These are phyloP conservation scores for Cyberlindnera maritima DNA, from an alignment of 805 yeast genomes.

Conservation along the genomic window DNA sequence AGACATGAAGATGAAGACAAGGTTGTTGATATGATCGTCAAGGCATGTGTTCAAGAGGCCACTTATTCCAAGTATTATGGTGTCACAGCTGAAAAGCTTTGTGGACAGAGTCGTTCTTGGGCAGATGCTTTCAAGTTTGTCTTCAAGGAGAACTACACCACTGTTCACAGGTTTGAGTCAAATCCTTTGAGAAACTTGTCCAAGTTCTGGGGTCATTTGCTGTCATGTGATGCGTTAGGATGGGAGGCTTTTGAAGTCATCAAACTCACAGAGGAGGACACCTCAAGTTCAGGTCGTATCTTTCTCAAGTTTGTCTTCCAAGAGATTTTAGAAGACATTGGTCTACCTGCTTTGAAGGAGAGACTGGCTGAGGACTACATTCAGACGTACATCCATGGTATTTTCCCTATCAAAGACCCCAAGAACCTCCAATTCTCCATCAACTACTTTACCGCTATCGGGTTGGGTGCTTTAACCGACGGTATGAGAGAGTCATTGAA, in stretches of 20 bases:
- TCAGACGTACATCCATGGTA: constrained; percentile 46
- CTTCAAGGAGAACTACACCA: constrained; percentile 55
- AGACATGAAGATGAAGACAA: constrained; percentile 43
- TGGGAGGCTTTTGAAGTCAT: constrained; percentile 59
- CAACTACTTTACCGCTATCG: constrained; percentile 91
- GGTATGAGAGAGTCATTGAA: constrained; percentile 61
- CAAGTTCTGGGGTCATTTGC: constrained; percentile 79
- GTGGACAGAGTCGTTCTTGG: constrained; percentile 56
- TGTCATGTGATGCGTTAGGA: constrained; percentile 66
- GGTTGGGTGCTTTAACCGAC: constrained; percentile 80
- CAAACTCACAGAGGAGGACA: constrained; percentile 62
- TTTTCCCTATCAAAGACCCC: constrained; percentile 59
- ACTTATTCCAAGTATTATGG: constrained; percentile 87
- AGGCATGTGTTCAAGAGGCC: constrained; percentile 81
- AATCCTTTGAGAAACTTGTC: constrained; percentile 76
- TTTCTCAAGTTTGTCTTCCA: constrained; percentile 78
- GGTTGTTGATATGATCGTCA: constrained; percentile 69
- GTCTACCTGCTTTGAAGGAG: constrained; percentile 46
- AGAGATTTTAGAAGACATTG: constrained; percentile 76
- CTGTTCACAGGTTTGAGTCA: constrained; percentile 66
- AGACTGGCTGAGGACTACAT: constrained; percentile 53
- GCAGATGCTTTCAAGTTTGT: constrained; percentile 44
- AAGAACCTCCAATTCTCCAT: constrained; percentile 72
- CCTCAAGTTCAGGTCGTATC: constrained; percentile 79
- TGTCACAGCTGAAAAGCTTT: constrained; percentile 64